Base-by-base conservation (phyloP, 768 basidiomycete species). In the Leucocoprinus leucothites region DNA sequence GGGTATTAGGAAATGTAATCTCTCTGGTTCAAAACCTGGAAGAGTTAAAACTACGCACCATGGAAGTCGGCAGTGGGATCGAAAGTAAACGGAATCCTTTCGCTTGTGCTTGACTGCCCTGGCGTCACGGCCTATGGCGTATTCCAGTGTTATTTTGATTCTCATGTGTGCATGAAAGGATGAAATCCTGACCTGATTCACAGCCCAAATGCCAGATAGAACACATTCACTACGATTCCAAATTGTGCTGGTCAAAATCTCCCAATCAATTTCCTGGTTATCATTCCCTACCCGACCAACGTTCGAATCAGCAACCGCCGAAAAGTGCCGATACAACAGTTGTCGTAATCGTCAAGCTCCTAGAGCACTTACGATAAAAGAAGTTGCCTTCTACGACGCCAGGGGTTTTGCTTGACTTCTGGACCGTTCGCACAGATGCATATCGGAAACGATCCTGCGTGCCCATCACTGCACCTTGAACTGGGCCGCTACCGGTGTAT, bases 161-260 rank as follows among this genome's bases (percentile, higher is more conserved):
- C 24, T 4, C 9, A 9, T n/a, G 6, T 3, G 7, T 46, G 3
- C 34, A 16, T 7, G 9, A 47, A 9, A 16, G n/a, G n/a, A n/a
- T n/a, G n/a, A n/a, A n/a, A n/a, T n/a, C n/a, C n/a, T n/a, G n/a
- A 68, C 70, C 55, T 72, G 67, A 43, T 71, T 71, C 21, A 69
- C 69, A 16, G 71, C 69, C 72, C 72, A 72, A 28, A 71, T 70
- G 9, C 72, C 72, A 43, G 68, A 62, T 47, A 66, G 65, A 45
- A 72, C 65, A 25, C 64, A 50, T 14, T 61, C 48, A 51, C 60
- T 70, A 4, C 63, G 38, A 18, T 46, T 54, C 21, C 63, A 60
- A 6, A 64, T 63, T 5, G 72, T 73, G 55, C 63, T 69, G 7
- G 72, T 73, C 57, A 73, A 59, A 28, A 69, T 72, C 47, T 72